A percentile compares a stretch with the other conserved stretches of the same genome.
These are phyloP conservation scores for Hypholoma sublateritium DNA, from an alignment of 768 basidiomycete genomes.

Conservation along the genomic window DNA sequence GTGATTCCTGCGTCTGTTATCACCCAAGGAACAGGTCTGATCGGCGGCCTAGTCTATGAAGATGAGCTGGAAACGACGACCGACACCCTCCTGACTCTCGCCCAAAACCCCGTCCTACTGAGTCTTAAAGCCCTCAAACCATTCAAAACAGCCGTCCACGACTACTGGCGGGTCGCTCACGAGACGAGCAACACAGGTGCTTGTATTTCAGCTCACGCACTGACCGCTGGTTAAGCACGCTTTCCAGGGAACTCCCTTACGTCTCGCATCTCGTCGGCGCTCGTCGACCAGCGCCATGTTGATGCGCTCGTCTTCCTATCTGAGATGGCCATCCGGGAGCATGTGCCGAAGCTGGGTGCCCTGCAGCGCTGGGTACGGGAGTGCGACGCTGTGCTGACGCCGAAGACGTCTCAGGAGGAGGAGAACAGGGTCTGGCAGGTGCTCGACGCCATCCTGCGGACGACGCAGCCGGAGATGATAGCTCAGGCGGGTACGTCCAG, in stretches of 20 bases:
- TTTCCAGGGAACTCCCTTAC: conserved; percentile 32
- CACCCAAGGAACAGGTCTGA: conserved; percentile 13
- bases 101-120: conserved; percentile 32
- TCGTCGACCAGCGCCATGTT: conserved; percentile 41
- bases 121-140: conserved; percentile 31
- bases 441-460: conserved; percentile 48
- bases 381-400: conserved; percentile 50
- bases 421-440: conserved; percentile 46
- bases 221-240: not conserved
- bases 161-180: conserved; percentile 35
- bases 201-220: not conserved
- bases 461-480: conserved; percentile 37
- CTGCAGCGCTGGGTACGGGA: conserved; percentile 59
- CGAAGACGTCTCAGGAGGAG: conserved; percentile 35
- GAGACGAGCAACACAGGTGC: conserved; percentile 33
- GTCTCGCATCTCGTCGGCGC: conserved; percentile 38
- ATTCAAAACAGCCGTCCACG: conserved; percentile 37
- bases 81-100: conserved; percentile 29
- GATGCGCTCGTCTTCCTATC: conserved; percentile 55
- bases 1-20: not conserved
- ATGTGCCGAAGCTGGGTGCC: conserved; percentile 50
- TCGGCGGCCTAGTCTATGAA: conserved; percentile 31
- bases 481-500: conserved; percentile 9
- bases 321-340: conserved; percentile 46
- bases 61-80: conserved; percentile 40